Evolutionary conservation across 179 eudicot genomes (phyloP).

Genomic region (Patellifolia procumbens): DNA sequence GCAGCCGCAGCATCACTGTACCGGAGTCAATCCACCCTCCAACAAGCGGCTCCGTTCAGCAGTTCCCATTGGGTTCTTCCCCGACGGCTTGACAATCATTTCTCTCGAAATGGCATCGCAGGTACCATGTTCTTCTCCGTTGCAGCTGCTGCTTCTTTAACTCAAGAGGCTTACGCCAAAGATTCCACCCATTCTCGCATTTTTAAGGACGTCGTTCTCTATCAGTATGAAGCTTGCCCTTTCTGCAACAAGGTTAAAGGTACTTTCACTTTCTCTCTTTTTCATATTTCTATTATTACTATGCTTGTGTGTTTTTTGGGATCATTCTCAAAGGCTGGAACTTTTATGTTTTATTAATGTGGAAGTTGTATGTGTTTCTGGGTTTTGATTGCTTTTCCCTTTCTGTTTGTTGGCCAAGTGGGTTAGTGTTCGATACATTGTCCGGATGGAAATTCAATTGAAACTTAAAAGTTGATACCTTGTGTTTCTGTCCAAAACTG

Average conservation of each 20-base stretch:
- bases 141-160: constrained; percentile 45
- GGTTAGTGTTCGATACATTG: constrained; percentile 14
- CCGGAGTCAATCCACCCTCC: constrained; percentile 26
- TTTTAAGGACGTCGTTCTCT: constrained; percentile 70
- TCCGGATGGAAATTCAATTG: neutral
- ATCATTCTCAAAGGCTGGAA: neutral
- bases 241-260: constrained; percentile 98
- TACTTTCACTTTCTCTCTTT: constrained; percentile 17
- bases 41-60: constrained; percentile 20
- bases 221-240: constrained; percentile 95
- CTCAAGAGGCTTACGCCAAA: constrained; percentile 62
- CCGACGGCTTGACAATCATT: constrained; percentile 16
- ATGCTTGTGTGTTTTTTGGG: neutral
- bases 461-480: neutral
- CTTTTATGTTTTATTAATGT: constrained; percentile 6
- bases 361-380: neutral
- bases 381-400: neutral
- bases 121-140: constrained; percentile 41
- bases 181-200: constrained; percentile 39
- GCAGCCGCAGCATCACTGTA: constrained; percentile 22
- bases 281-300: constrained; percentile 2
- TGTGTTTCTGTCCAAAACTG: too few relatives aligned
- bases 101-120: constrained; percentile 25
- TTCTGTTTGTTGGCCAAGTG: neutral
- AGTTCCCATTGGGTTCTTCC: constrained; percentile 9